Percentiles rank a stretch among this genome's conserved stretches.
These are phyloP conservation scores for Coniochaeta hoffmannii DNA, from an alignment of 2,329 filamentous ascomycete species.

Conservation along the genomic window DNA sequence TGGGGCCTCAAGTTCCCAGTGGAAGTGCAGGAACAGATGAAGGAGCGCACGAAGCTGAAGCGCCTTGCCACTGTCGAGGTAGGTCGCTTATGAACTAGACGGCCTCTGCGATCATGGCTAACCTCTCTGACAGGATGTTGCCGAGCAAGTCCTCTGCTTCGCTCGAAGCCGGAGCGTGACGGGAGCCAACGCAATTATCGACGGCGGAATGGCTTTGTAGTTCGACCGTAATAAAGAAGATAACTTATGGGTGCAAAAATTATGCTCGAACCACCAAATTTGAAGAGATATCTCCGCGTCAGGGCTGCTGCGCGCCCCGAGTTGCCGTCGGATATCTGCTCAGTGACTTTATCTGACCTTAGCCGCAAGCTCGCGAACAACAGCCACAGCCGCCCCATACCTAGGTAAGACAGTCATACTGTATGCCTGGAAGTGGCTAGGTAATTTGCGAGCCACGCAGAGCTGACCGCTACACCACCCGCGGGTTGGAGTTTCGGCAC, in stretches of 20 bases:
- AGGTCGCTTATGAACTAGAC: background rate
- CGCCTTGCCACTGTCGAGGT: constrained; percentile 45
- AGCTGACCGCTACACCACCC: too few relatives aligned
- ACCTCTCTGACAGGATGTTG: constrained; percentile 30
- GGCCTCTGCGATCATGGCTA: background rate
- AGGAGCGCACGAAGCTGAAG: constrained; percentile 52
- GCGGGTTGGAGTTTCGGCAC: too few relatives aligned
- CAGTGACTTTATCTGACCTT: background rate
- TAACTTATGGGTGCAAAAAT: too few relatives aligned
- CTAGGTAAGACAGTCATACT: too few relatives aligned
- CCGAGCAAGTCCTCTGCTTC: constrained; percentile 43
- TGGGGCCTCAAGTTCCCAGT: constrained; percentile 54
- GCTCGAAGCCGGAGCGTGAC: constrained; percentile 41
- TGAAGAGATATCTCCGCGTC: background rate
- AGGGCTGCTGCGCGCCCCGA: background rate
- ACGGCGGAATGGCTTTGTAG: constrained; percentile 25
- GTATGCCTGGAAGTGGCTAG: too few relatives aligned
- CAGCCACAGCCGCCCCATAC: too few relatives aligned
- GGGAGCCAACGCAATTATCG: constrained; percentile 43
- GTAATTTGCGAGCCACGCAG: too few relatives aligned
- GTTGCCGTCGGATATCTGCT: too few relatives aligned
- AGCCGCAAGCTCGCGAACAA: too few relatives aligned
- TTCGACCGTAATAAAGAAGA: background rate
- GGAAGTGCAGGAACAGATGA: constrained; percentile 47
- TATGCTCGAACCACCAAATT: background rate